Evolutionary conservation across 2,329 filamentous ascomycete genomes (phyloP), one percentile per base, ranked within the genome.

Genomic region (Elsinoe fawcettii): DNA sequence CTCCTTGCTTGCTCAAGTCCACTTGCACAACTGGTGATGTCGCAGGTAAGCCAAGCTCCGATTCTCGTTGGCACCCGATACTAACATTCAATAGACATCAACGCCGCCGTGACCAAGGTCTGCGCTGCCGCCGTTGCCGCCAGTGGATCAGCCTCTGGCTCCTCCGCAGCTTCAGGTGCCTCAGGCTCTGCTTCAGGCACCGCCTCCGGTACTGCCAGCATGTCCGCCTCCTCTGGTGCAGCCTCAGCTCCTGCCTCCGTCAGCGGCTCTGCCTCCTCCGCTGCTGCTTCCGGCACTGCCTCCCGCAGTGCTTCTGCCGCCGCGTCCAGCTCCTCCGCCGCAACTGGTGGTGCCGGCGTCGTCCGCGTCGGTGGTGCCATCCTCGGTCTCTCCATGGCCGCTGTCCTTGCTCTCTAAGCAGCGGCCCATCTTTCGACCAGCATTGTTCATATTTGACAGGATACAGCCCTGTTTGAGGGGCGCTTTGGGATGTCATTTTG

Each of bases 1-100:
- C 69, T 2, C 60, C 61, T 2, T 77, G 75, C 62, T 62, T 74
- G 16, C 70, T 70, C 30, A 57, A 59, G 30, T 63, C 59, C 22
- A 61, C 63, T 43, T 77, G 75, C 69, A 66, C 65, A 3, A 60
- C 66, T 5, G 61, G 63, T 1, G 73, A 77, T 5, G 60, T 71
- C 49, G 64, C 68, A 27, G 67, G 71, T 76, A 71, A 56, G 68
- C 18, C 5, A 22, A 36, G n/a, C 34, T 8, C 27, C 3, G 14
- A 51, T 44, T 25, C 51, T 56, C 18, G 37, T 56, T 20, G 39
- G 23, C n/a, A 14, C 41, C 37, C 6, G n/a, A n/a, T n/a, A 49
- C 51, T 34, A 23, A 44, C 23, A 18, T 11, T 22, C 49, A 18
- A 57, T 54, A 65, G 63, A 61, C 46, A 59, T 61, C 57, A 58